These are phyloP conservation scores for Quercus tomentella DNA, from an alignment of 331 rosid genomes.

Conservation along the genomic window DNA sequence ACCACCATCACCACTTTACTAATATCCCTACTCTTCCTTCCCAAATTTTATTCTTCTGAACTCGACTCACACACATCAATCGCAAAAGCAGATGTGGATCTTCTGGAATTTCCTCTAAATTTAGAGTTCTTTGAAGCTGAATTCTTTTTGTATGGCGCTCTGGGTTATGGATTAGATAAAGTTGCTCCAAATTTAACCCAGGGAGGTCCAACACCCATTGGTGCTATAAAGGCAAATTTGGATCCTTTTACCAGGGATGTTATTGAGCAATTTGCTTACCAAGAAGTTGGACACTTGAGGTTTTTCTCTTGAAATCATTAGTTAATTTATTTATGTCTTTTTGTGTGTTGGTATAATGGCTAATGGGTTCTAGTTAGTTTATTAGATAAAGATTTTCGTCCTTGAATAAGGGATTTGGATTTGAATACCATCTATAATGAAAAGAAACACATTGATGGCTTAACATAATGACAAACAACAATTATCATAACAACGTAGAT, in stretches of 20 bases:
- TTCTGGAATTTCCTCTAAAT: slow-evolving; percentile 67
- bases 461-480: too few species aligned
- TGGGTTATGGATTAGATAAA: slow-evolving; percentile 61
- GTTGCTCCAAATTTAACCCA: slow-evolving; percentile 46
- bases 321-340: not conserved
- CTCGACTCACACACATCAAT: not conserved
- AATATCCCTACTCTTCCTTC: slow-evolving; percentile 5
- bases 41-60: slow-evolving; percentile 2
- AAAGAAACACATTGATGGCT: too few species aligned
- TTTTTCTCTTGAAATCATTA: slow-evolving; percentile 1
- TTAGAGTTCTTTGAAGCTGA: slow-evolving; percentile 82
- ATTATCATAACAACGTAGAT: too few species aligned
- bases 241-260: slow-evolving; percentile 31
- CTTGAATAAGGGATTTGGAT: too few species aligned
- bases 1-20: slow-evolving; percentile 16
- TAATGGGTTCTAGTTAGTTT: too few species aligned
- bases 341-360: not conserved
- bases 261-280: slow-evolving; percentile 62
- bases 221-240: slow-evolving; percentile 50
- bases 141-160: slow-evolving; percentile 61
- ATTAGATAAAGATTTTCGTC: too few species aligned
- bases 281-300: slow-evolving; percentile 91
- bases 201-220: slow-evolving; percentile 69
- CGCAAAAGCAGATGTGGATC: slow-evolving; percentile 39
- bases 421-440: too few species aligned